Evolutionary conservation across 2,329 filamentous ascomycete species (phyloP), one percentile per base, ranked within the genome.

Genomic region (Fusarium stilboides): DNA sequence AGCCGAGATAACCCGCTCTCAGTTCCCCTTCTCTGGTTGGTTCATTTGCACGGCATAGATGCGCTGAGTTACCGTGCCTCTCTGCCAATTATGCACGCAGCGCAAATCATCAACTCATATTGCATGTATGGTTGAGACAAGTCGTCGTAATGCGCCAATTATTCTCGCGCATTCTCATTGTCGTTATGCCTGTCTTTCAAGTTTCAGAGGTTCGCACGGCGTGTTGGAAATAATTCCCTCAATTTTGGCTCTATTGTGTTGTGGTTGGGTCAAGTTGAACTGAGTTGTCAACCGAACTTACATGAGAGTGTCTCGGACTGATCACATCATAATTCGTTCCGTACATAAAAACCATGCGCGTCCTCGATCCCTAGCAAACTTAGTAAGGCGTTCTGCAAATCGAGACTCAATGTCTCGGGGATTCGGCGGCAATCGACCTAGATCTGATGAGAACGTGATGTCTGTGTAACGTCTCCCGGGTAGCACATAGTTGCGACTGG

Each of bases 401-500:
- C 20, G n/a, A 34, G 62, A 20, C 22, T 34, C 34, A 39, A 39
- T 62, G 19, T 24, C 40, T 33, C 44, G 6, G 17, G 40, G 20
- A 37, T 42, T 56, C 15, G 15, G 50, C 22, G n/a, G 20, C 19
- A 55, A 28, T 20, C 33, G 34, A 39, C 7, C 8, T 5, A 51
- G 24, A 43, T 46, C 43, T 33, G 54, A 40, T 55, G 6, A 19
- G 26, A 28, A 31, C 19, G 47, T 34, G 13, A 50, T 56, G n/a
- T 54, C 44, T 57, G 71, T 68, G 68, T 55, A 63, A 73, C 60
- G 42, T 43, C 44, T 58, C 49, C 59, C 53, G 59, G 57, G 71
- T 73, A 62, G 58, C 60, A 71, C 68, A 14, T 42, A 56, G 44
- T 50, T 54, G 54, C 61, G 61, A 65, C 62, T 74, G 64, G 67